phyloP scores from a whole-genome alignment of 73 alveolate genomes.

The Paramecium bursaria region DNA sequence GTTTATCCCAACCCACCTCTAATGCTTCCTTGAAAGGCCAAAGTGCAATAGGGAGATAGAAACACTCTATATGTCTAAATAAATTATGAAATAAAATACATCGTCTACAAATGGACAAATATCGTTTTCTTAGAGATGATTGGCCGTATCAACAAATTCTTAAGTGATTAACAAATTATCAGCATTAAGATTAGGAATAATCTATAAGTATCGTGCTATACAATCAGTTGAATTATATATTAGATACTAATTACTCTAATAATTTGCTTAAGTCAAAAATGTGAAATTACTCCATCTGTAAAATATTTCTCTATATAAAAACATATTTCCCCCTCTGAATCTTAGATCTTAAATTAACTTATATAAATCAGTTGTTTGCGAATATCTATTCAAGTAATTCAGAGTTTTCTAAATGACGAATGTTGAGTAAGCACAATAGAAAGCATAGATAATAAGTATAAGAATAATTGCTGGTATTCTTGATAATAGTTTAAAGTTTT shows the following conservation, averaged over 20 bases:
- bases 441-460: not conserved
- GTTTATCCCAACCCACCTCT: conserved; percentile 30
- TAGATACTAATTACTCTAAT: too few relatives aligned
- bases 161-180: too few relatives aligned
- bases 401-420: not conserved
- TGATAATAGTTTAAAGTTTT: not conserved
- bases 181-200: too few relatives aligned
- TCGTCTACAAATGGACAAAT: too few relatives aligned
- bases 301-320: not conserved
- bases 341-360: conserved; percentile 24
- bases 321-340: not conserved
- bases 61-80: not conserved
- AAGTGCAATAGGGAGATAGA: not conserved
- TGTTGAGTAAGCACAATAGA: not conserved
- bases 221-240: too few relatives aligned
- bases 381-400: not conserved
- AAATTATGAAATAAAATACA: too few relatives aligned
- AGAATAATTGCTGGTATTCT: not conserved
- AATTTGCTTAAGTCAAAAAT: too few relatives aligned
- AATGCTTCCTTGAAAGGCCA: conserved; percentile 22
- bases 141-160: too few relatives aligned
- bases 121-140: too few relatives aligned
- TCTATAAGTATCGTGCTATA: too few relatives aligned
- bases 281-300: too few relatives aligned
- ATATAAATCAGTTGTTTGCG: conserved; percentile 33